Percentiles rank a stretch among this genome's conserved stretches.
Conservation (phyloP, 2,329 filamentous ascomycete genomes). For the Westerdykella ornata region DNA sequence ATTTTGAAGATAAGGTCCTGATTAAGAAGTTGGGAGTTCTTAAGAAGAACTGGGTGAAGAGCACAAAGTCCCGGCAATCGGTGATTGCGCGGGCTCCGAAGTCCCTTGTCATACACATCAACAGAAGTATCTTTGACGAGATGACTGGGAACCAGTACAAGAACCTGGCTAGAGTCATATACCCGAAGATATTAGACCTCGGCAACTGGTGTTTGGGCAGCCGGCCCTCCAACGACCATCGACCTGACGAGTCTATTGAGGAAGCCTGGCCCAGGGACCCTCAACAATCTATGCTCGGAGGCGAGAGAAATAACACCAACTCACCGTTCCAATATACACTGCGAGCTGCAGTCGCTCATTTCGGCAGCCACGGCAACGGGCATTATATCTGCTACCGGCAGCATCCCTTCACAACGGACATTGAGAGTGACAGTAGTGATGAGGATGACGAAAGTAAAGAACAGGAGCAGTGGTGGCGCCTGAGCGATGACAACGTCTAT, state of each 20-base stretch:
- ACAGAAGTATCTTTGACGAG: conserved; percentile 86
- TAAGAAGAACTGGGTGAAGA: conserved; percentile 61
- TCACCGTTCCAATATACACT: conserved; percentile 59
- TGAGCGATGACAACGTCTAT: conserved; percentile 83
- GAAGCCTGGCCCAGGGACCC: conserved; percentile 62
- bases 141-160: conserved; percentile 72
- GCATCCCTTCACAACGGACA: conserved; percentile 42
- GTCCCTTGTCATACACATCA: conserved; percentile 79
- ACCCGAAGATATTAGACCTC: conserved; percentile 67
- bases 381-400: conserved; percentile 91
- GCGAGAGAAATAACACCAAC: conserved; percentile 30
- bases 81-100: conserved; percentile 76
- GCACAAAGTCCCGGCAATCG: conserved; percentile 84
- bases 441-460: conserved; percentile 20
- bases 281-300: conserved; percentile 64
- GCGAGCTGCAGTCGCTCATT: conserved; percentile 79
- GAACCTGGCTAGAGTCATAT: conserved; percentile 72
- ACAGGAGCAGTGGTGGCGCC: conserved; percentile 68
- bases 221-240: conserved; percentile 18
- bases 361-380: conserved; percentile 85
- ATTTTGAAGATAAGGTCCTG: conserved; percentile 56
- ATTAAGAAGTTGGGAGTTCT: conserved; percentile 42
- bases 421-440: neutral
- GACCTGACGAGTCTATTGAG: conserved; percentile 45
- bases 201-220: conserved; percentile 79